Conservation (phyloP, 2,329 filamentous ascomycete genomes). For the Trichoderma sp. region DNA sequence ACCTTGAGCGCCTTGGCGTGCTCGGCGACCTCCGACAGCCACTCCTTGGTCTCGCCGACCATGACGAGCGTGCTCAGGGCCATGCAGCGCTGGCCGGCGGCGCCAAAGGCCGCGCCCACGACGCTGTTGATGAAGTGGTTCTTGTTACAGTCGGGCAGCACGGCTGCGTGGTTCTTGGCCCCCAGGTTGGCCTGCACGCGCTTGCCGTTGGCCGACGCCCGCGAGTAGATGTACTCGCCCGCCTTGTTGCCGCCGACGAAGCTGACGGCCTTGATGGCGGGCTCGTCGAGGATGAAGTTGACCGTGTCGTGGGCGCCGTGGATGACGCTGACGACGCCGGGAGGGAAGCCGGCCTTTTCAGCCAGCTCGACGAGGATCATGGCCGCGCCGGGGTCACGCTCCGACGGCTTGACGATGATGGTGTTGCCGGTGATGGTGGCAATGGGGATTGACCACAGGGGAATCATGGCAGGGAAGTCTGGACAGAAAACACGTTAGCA, state of each 20-base stretch:
- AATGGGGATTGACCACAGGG: constrained; percentile 86
- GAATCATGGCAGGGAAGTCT: constrained; percentile 93
- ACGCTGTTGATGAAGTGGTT: constrained; percentile 86
- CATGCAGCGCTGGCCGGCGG: constrained; percentile 86
- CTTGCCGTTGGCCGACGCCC: constrained; percentile 82
- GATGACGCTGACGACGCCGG: constrained; percentile 80
- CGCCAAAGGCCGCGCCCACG: constrained; percentile 80
- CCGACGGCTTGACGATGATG: constrained; percentile 81
- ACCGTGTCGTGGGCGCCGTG: constrained; percentile 81
- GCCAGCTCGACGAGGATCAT: constrained; percentile 84
- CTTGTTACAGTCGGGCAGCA: constrained; percentile 86
- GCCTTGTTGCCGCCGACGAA: constrained; percentile 89
- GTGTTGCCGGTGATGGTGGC: constrained; percentile 84
- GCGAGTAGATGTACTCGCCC: constrained; percentile 81
- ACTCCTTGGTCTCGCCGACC: constrained; percentile 82
- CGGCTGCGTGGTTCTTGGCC: constrained; percentile 85
- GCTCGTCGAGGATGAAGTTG: constrained; percentile 84
- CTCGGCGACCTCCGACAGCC: constrained; percentile 77
- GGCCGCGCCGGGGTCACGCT: constrained; percentile 79
- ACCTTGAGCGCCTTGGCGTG: constrained; percentile 72
- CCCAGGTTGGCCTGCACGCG: constrained; percentile 85
- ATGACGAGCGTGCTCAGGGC: constrained; percentile 80
- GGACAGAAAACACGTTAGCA: constrained; percentile 25
- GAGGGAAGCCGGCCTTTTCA: constrained; percentile 78
- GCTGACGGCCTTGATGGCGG: constrained; percentile 80